phyloP scores from a whole-genome alignment of 2,329 filamentous ascomycete species.

The Aspergillus fijiensis region DNA sequence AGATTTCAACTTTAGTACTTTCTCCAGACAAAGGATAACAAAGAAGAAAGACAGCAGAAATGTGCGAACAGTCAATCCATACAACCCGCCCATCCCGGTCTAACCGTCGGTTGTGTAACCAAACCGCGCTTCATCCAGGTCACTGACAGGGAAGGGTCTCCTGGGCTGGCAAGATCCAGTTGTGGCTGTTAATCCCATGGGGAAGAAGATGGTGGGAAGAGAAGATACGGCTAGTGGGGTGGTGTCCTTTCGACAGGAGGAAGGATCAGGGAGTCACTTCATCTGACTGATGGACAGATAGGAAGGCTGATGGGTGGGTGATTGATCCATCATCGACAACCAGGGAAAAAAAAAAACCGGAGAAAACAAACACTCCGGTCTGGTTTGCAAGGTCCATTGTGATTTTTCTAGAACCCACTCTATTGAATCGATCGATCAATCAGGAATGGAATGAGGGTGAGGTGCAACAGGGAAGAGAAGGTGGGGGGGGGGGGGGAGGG shows the following conservation, averaged over 20 bases:
- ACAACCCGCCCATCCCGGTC: neutral
- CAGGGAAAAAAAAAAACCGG: neutral
- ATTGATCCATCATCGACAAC: neutral
- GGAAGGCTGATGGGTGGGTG: too few species aligned
- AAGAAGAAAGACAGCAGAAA: neutral
- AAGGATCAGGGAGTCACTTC: too few species aligned
- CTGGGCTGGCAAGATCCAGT: too few species aligned
- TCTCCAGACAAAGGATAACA: neutral
- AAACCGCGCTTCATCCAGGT: neutral
- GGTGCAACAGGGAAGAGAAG: neutral
- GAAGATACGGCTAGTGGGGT: too few species aligned
- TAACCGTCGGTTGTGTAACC: neutral
- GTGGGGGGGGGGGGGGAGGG: neutral
- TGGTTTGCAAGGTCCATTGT: neutral
- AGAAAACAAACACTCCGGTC: neutral
- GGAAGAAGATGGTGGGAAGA: too few species aligned
- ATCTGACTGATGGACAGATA: too few species aligned
- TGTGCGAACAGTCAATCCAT: neutral
- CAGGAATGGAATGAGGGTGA: neutral
- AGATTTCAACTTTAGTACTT: neutral
- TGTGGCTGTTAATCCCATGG: too few species aligned
- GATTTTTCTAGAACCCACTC: neutral
- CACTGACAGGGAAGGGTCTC: too few species aligned
- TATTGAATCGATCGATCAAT: neutral
- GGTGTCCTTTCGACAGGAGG: too few species aligned